phyloP scores from a whole-genome alignment of 208 protist species.

The Leptomonas pyrrhocoris region DNA sequence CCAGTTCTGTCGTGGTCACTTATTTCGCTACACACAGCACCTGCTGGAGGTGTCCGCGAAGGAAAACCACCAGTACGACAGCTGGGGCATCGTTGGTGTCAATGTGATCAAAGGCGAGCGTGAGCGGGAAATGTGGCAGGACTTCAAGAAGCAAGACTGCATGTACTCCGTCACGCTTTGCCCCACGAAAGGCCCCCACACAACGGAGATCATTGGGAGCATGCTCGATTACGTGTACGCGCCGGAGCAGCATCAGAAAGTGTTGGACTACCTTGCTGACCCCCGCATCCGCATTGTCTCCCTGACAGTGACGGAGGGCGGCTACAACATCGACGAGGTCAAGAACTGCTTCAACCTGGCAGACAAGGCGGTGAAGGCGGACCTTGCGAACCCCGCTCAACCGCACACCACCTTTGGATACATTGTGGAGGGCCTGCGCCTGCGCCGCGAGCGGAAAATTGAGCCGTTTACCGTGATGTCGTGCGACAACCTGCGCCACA shows the following conservation, averaged over 20 bases:
- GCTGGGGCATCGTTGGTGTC: conserved; percentile 44
- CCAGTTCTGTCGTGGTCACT: conserved; percentile 42
- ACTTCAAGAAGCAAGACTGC: conserved; percentile 47
- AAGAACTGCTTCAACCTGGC: conserved; percentile 37
- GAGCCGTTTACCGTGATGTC: conserved; percentile 54
- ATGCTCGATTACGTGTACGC: conserved; percentile 47
- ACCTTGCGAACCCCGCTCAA: conserved; percentile 30
- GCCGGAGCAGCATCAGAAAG: conserved; percentile 32
- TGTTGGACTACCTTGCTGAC: conserved; percentile 35
- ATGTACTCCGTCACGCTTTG: conserved; percentile 48
- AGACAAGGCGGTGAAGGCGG: conserved; percentile 29
- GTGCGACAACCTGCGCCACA: conserved; percentile 55
- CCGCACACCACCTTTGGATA: conserved; percentile 45
- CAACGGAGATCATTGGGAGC: conserved; percentile 31
- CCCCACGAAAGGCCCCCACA: conserved; percentile 24
- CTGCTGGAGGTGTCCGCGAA: conserved; percentile 39
- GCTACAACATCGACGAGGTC: conserved; percentile 54
- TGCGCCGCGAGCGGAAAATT: conserved; percentile 24
- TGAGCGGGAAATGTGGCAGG: conserved; percentile 37
- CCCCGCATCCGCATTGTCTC: conserved; percentile 44
- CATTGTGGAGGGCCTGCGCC: conserved; percentile 48
- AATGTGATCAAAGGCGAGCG: conserved; percentile 33
- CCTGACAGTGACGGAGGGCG: conserved; percentile 53
- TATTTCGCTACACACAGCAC: conserved; percentile 48
- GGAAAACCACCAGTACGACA: conserved; percentile 32